Base-by-base conservation (phyloP, 441 rosid species). In the Brassica balearica region DNA sequence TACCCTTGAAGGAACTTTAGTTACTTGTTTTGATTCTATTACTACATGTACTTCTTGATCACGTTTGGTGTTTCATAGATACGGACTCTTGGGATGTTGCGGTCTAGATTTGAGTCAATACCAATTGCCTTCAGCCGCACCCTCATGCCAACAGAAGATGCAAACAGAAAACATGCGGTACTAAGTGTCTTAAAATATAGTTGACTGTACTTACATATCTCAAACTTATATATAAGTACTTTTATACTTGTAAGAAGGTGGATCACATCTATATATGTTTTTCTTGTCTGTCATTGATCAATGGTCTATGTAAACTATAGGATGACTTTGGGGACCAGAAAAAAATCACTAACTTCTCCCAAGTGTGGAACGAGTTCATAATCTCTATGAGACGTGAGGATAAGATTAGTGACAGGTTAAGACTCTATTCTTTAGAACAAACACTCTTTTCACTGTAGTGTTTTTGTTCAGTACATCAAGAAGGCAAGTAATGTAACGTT, bases 21-120 rank as follows among this genome's bases (percentile, higher is more conserved):
- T 68, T 66, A 58, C 65, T 36, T 71, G n/a, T 48, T 71, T 71
- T 29, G 41, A 46, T 73, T 65, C 78, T 69, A 68, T 10, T 65
- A 51, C 15, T 75, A 48, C 32, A 48, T 43, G 72, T 38, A 32
- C 72, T 72, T 74, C 23, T 66, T 73, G 36, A 67, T 17, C 29
- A 61, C 11, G 38, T 64, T 76, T 70, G 60, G 11, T 29, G 22
- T 74, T 80, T 72, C 77, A 48, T 73, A 96, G 99, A 96, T 96
- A 85, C 89, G 98, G 67, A 96, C 98, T 32, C 92, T 96, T 71
- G 97, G 98, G 78, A 94, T 94, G 99, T 77, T 96, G 75, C 90
- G 92, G 74, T 94, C 98, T 67, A 90, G 98, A 86, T 94, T 96
- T 88, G 83, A 86, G 22, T 73, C 90, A 19, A 84, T 96, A 81